Evolutionary conservation across 352 stramenopile species (phyloP).

Genomic region (Phytophthora syringae): DNA sequence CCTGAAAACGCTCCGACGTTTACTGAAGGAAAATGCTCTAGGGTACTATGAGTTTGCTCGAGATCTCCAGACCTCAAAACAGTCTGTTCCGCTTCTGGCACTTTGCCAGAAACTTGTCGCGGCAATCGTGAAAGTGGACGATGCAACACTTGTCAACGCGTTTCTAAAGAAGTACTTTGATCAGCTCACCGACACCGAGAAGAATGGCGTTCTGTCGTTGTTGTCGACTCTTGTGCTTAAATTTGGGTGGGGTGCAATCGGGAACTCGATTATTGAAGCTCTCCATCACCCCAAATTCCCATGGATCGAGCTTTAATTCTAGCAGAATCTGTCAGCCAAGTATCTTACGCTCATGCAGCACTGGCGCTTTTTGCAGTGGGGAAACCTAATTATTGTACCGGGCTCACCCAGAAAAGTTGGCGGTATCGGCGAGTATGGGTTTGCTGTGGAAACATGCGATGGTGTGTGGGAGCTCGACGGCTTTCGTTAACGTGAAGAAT

Average conservation of each 20-base stretch:
- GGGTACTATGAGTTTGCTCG: not conserved
- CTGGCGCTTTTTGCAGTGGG: slow-evolving; percentile 6
- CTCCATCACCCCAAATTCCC: not conserved
- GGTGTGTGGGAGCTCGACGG: not conserved
- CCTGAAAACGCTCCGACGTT: not conserved
- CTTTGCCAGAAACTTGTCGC: not conserved
- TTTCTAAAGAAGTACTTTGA: slow-evolving; percentile 14
- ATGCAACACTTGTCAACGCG: not conserved
- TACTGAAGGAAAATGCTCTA: not conserved
- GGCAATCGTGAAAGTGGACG: not conserved
- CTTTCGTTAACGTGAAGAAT: slow-evolving; percentile 5
- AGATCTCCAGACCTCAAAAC: not conserved
- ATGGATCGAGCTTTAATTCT: slow-evolving; percentile 13
- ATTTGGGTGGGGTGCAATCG: slow-evolving; percentile 8
- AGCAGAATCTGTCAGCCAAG: slow-evolving; percentile 4
- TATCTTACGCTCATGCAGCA: not conserved
- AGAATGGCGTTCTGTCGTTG: slow-evolving; percentile 1
- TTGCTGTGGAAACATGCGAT: slow-evolving; percentile 14
- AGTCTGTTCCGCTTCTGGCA: not conserved
- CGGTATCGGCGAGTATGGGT: not conserved
- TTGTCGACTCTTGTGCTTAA: slow-evolving; percentile 4
- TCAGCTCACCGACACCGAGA: slow-evolving; percentile 11
- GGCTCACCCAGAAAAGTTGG: not conserved
- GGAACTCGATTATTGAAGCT: not conserved
- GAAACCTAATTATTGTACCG: slow-evolving; percentile 5